Base-by-base conservation (phyloP, 169 alveolate species). In the Plasmodium malariae region DNA sequence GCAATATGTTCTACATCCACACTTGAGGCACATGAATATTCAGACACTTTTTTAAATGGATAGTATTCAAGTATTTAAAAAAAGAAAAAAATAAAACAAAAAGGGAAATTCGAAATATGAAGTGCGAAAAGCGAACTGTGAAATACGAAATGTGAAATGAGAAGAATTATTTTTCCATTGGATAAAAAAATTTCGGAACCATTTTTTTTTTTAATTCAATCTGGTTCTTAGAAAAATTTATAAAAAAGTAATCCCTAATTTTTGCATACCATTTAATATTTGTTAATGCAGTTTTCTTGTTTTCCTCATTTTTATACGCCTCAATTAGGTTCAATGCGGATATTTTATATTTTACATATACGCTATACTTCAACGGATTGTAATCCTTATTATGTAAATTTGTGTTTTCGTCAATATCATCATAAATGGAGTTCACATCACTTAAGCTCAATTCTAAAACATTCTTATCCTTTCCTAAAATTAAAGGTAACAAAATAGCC, bases 241-340 rank as follows among this genome's bases (percentile, higher is more conserved):
- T 83, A 67, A 83, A 83, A 83, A 83, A 83, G 36, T 54, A 83
- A 43, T 83, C 91, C 85, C 83, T 49, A 83, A 83, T 83, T 54
- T 83, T 83, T 7, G 91, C 26, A 40, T 83, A 83, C 91, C 91
- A 83, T 68, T 70, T 83, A 32, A 83, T 59, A 70, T 83, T 83
- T 57, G 85, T 68, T 70, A 83, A 60, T 51, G 91, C 91, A n/a
- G 91, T 83, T 67, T 83, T 83, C 28, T 83, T 67, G 62, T 68
- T 83, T 26, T 83, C 74, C 11, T 67, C 91, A 83, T 57, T 83
- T 32, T 51, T 67, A 57, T 65, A 71, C 11, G 91, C 85, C 43
- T 83, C 91, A 83, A 83, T 83, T 67, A 83, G 45, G 68, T 83
- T 54, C 49, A 83, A 70, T 28, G 91, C 91, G 21, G 91, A 70